phyloP scores from a whole-genome alignment of 805 yeast species.

The Vanderwaltozyma tropicalis region DNA sequence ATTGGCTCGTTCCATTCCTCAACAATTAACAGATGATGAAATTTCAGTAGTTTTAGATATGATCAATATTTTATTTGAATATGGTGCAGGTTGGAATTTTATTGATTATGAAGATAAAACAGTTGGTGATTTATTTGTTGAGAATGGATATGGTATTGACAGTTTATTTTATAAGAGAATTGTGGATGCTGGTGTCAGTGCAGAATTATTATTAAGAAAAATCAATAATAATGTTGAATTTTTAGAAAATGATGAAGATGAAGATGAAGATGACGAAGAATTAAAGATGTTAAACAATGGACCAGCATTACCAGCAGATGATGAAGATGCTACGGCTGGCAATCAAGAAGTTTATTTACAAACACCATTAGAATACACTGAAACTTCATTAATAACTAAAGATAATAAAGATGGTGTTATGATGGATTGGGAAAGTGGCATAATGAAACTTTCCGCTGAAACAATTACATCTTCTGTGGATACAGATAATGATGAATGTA shows the following conservation, averaged over 20 bases:
- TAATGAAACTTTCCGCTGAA: conserved; percentile 75
- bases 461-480: conserved; percentile 43
- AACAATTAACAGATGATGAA: conserved; percentile 30
- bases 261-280: conserved; percentile 12
- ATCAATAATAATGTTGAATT: conserved; percentile 55
- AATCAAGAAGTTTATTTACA: conserved; percentile 53
- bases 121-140: conserved; percentile 70
- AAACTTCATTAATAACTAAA: conserved; percentile 61
- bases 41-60: conserved; percentile 38
- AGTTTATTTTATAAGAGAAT: conserved; percentile 37
- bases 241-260: conserved; percentile 33
- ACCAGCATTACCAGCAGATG: neutral
- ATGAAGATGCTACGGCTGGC: conserved; percentile 47
- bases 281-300: neutral
- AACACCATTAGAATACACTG: conserved; percentile 54
- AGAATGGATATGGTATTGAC: conserved; percentile 34
- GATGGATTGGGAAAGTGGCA: conserved; percentile 91
- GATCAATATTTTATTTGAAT: conserved; percentile 60
- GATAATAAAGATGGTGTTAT: conserved; percentile 80
- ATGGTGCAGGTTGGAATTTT: conserved; percentile 90
- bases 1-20: conserved; percentile 43
- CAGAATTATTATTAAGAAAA: conserved; percentile 71
- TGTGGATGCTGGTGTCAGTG: conserved; percentile 83
- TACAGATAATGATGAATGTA: conserved; percentile 3
- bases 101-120: conserved; percentile 63